These are phyloP conservation scores for Cajanus cajan DNA, from an alignment of 306 rosid genomes.

Conservation along the genomic window DNA sequence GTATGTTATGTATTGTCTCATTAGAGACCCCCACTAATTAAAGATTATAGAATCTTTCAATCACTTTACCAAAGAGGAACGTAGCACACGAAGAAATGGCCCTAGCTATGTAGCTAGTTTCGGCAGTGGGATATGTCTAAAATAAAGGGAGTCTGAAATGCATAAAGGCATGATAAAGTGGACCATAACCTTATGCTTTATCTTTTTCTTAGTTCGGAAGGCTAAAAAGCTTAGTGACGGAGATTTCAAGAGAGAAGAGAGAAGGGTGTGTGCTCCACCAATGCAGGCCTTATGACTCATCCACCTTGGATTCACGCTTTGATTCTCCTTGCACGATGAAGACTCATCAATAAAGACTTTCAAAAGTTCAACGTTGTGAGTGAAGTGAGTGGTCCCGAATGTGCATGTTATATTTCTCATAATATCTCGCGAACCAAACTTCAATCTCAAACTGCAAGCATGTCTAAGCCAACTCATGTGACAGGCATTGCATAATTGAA, in stretches of 20 bases:
- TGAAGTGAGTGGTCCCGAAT: conserved; percentile 29
- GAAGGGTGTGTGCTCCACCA: conserved; percentile 37
- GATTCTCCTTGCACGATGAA: conserved; percentile 40
- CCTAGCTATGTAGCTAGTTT: conserved; percentile 14
- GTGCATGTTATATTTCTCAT: conserved; percentile 2
- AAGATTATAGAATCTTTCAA: neutral
- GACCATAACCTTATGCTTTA: conserved; percentile 31
- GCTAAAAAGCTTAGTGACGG: conserved; percentile 28
- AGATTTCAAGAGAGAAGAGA: conserved; percentile 12
- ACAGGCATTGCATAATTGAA: neutral
- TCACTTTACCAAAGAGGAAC: neutral
- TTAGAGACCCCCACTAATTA: neutral
- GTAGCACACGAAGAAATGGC: conserved; percentile 25
- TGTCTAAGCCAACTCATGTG: conserved; percentile 16
- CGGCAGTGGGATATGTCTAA: conserved; percentile 37
- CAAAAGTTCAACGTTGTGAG: conserved; percentile 18
- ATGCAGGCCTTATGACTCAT: conserved; percentile 34
- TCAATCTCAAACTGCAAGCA: conserved; percentile 7
- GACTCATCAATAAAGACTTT: conserved; percentile 32
- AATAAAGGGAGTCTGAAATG: conserved; percentile 31
- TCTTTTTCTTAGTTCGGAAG: conserved; percentile 27
- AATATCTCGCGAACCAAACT: conserved; percentile 34
- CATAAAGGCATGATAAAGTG: conserved; percentile 27
- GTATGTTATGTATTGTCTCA: neutral
- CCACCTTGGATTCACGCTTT: conserved; percentile 26